These are phyloP conservation scores for Haberlea rhodopensis DNA, from an alignment of 257 asterid species.

Conservation along the genomic window DNA sequence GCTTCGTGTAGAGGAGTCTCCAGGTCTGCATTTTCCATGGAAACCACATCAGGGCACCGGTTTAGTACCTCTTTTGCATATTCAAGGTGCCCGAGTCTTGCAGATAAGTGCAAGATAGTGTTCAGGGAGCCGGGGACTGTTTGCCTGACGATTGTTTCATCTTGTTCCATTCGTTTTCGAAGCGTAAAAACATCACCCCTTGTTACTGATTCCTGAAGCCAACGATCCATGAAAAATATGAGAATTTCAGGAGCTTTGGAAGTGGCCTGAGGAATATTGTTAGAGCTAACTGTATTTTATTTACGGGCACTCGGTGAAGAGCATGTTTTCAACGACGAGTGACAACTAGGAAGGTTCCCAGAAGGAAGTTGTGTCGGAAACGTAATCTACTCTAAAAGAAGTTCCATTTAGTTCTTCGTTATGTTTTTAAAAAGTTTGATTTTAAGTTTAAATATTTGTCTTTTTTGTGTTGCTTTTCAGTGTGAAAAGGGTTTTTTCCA, in stretches of 20 bases:
- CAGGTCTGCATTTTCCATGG: slow-evolving; percentile 35
- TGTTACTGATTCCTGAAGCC: slow-evolving; percentile 32
- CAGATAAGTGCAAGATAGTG: slow-evolving; percentile 40
- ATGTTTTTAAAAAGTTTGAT: no score
- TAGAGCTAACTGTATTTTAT: no score
- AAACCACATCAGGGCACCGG: slow-evolving; percentile 36
- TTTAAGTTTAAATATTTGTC: no score
- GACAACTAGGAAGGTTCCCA: slow-evolving; percentile 20
- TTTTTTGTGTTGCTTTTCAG: no score
- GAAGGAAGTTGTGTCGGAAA: background rate
- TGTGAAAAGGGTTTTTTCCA: no score
- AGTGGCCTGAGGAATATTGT: no score
- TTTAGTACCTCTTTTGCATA: slow-evolving; percentile 20
- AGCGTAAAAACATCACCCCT: slow-evolving; percentile 30
- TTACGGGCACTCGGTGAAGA: no score
- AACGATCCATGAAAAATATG: slow-evolving; percentile 46
- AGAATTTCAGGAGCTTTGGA: no score
- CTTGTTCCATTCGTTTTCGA: slow-evolving; percentile 21
- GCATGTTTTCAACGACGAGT: slow-evolving; percentile 17
- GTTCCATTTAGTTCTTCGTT: no score
- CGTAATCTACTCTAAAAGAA: no score
- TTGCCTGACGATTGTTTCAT: slow-evolving; percentile 18
- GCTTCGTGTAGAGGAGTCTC: slow-evolving; percentile 52
- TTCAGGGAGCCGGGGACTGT: slow-evolving; percentile 10
- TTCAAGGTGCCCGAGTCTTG: slow-evolving; percentile 40